A percentile compares a stretch with the other conserved stretches of the same genome.
Conservation (phyloP, 257 asterid genomes). For the Solanum boliviense region DNA sequence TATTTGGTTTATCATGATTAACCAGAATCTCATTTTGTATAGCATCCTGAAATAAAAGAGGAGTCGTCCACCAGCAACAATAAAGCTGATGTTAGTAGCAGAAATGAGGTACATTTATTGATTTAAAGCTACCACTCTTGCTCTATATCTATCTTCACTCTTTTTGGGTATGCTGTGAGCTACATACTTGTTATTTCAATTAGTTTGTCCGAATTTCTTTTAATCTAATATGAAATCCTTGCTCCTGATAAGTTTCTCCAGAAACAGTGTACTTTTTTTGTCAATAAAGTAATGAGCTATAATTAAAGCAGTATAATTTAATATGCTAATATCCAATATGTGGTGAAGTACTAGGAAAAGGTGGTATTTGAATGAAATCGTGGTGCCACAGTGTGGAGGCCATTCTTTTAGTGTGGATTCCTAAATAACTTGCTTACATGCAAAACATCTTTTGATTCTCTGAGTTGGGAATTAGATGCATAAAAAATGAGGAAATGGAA, state of each 20-base stretch:
- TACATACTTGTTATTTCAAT: neutral
- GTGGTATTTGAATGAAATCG: neutral
- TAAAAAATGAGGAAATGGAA: neutral
- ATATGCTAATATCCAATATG: neutral
- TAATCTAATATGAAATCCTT: neutral
- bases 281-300: neutral
- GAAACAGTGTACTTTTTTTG: neutral
- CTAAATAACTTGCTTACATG: neutral
- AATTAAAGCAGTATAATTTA: neutral
- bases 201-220: neutral
- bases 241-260: neutral
- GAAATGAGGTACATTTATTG: conserved; percentile 31
- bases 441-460: neutral
- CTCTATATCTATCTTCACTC: neutral
- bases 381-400: neutral
- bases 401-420: neutral
- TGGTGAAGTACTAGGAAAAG: neutral
- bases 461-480: neutral
- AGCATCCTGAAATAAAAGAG: conserved; percentile 27
- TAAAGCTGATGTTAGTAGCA: conserved; percentile 27
- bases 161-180: neutral
- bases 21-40: conserved; percentile 6
- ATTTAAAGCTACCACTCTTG: neutral
- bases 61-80: conserved; percentile 17
- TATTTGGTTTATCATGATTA: conserved; percentile 8